These are phyloP conservation scores for Ramalina intermedia DNA, from an alignment of 495 filamentous ascomycete genomes.

Conservation along the genomic window DNA sequence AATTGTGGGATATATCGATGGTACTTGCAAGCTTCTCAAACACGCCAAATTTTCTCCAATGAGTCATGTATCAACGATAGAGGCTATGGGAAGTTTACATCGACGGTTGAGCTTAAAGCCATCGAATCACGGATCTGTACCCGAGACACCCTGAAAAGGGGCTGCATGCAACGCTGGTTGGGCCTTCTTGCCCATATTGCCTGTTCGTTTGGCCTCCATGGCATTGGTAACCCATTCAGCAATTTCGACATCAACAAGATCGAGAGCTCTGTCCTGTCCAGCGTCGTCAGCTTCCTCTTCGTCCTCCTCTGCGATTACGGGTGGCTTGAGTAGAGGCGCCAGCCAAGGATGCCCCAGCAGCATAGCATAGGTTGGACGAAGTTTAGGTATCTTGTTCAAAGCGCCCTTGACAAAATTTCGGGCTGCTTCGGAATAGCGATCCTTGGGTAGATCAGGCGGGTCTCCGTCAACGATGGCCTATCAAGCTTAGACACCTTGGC, in stretches of 20 bases:
- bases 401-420: constrained; percentile 80
- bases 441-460: constrained; percentile 66
- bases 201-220: constrained; percentile 42
- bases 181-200: constrained; percentile 28
- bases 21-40: too few relatives aligned
- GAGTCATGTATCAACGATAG: not conserved
- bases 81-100: not conserved
- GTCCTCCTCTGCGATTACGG: constrained; percentile 62
- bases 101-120: not conserved
- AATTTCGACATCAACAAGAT: constrained; percentile 59
- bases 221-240: constrained; percentile 71
- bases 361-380: constrained; percentile 80
- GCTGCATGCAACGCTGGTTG: constrained; percentile 70
- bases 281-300: constrained; percentile 35
- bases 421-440: constrained; percentile 64
- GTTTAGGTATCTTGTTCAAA: constrained; percentile 80
- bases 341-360: constrained; percentile 85
- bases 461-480: constrained; percentile 97
- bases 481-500: constrained; percentile 3
- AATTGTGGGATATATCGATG: too few relatives aligned
- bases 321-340: constrained; percentile 62
- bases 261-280: constrained; percentile 25
- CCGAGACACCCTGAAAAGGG: constrained; percentile 45
- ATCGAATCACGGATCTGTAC: not conserved
- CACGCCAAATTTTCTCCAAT: not conserved